Conservation (phyloP, 2,329 filamentous ascomycete species). For the Ceratocystis colombiana region DNA sequence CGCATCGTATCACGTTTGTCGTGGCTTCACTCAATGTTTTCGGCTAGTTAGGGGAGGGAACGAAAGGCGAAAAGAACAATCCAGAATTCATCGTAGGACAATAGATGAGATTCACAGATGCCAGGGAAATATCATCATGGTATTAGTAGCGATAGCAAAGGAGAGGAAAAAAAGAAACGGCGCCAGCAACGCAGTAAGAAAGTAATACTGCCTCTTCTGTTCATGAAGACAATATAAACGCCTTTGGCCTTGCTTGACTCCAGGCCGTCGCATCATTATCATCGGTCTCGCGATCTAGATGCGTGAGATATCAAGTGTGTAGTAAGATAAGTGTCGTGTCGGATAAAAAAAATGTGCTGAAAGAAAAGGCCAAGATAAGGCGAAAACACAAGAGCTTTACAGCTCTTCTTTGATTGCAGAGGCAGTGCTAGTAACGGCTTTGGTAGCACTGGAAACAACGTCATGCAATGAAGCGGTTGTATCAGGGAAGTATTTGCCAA, state of each 20-base stretch:
- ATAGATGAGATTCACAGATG: background rate
- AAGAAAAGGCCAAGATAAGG: conserved; percentile 15
- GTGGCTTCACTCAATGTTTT: background rate
- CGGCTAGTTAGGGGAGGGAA: background rate
- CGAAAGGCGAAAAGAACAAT: background rate
- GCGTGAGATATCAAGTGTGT: conserved; percentile 16
- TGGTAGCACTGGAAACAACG: conserved; percentile 8
- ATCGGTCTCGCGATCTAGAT: conserved; percentile 1
- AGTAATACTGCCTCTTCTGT: too few relatives aligned
- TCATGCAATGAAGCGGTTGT: background rate
- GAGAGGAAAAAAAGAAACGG: background rate
- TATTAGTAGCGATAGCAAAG: conserved; percentile 26
- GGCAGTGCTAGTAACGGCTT: conserved; percentile 11
- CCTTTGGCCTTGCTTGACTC: background rate
- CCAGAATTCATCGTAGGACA: too few relatives aligned
- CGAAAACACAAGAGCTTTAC: conserved; percentile 18
- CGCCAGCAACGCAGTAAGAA: background rate
- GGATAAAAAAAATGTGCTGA: conserved; percentile 13
- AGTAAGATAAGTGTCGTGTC: conserved; percentile 12
- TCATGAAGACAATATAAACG: background rate
- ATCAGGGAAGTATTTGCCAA: conserved; percentile 23
- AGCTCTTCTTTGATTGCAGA: conserved; percentile 23
- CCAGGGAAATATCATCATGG: conserved; percentile 14
- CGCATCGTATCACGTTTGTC: background rate
- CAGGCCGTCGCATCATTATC: conserved; percentile 12